phyloP scores from a whole-genome alignment of 2,329 filamentous ascomycete genomes.

The Fusarium sp. region DNA sequence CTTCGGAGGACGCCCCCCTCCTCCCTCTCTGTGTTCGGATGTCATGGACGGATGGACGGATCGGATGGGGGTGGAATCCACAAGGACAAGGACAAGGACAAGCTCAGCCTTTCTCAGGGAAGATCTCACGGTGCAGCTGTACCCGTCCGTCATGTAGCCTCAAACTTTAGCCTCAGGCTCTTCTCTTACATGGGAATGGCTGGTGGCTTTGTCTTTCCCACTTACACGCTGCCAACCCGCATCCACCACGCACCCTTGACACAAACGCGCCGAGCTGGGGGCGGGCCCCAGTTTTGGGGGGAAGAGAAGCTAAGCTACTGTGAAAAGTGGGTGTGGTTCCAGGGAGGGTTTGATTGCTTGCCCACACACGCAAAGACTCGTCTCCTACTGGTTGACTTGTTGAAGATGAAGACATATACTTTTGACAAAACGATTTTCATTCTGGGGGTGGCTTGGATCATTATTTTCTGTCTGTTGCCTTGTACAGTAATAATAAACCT shows the following conservation, averaged over 20 bases:
- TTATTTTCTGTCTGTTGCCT: neutral
- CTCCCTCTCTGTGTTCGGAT: conserved; percentile 9
- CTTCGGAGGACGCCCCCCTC: conserved; percentile 8
- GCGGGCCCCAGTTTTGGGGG: neutral
- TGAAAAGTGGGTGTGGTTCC: conserved; percentile 14
- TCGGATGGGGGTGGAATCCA: conserved; percentile 15
- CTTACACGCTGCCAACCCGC: conserved; percentile 28
- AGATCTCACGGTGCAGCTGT: neutral
- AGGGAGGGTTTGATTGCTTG: neutral
- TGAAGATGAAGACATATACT: conserved; percentile 38
- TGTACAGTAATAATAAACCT: neutral
- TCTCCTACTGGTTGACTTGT: conserved; percentile 27
- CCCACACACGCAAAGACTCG: conserved; percentile 1
- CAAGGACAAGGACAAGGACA: neutral
- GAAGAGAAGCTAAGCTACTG: neutral
- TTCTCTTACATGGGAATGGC: neutral
- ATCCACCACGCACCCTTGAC: conserved; percentile 11
- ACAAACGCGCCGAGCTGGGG: conserved; percentile 16
- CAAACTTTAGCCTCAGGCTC: conserved; percentile 12
- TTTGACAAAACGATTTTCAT: conserved; percentile 38
- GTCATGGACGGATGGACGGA: conserved; percentile 24
- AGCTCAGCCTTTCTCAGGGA: conserved; percentile 7
- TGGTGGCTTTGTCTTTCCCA: neutral
- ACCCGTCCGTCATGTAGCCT: neutral
- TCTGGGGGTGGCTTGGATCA: conserved; percentile 1